These are phyloP conservation scores for Ophiosphaerella herpotricha DNA, from an alignment of 2,329 filamentous ascomycete species.

Conservation along the genomic window DNA sequence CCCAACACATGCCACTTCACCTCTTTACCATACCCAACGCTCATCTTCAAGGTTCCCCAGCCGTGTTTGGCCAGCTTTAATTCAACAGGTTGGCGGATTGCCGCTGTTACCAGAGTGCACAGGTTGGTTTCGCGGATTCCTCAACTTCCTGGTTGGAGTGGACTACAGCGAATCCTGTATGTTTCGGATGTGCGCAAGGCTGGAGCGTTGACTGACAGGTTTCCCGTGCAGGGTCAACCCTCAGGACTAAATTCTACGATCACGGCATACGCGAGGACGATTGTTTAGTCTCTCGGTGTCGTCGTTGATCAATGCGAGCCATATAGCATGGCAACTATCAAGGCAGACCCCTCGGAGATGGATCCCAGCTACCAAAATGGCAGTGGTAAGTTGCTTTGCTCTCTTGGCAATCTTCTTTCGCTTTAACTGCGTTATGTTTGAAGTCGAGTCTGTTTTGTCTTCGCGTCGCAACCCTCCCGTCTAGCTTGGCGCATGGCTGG, in stretches of 20 bases:
- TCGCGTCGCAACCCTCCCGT: slow-evolving; percentile 31
- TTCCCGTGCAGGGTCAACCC: slow-evolving; percentile 14
- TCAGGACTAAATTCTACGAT: slow-evolving; percentile 10
- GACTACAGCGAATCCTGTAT: slow-evolving; percentile 15
- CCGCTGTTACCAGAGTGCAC: not conserved
- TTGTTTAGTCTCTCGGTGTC: slow-evolving; percentile 16
- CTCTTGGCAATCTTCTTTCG: slow-evolving; percentile 22
- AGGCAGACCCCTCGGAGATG: slow-evolving; percentile 37
- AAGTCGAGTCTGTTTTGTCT: slow-evolving; percentile 39
- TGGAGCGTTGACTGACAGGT: slow-evolving; percentile 29
- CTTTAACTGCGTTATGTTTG: slow-evolving; percentile 38
- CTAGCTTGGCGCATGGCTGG: slow-evolving; percentile 21
- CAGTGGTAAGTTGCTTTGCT: slow-evolving; percentile 37
- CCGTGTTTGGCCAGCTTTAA: not conserved
- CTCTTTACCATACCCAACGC: not conserved
- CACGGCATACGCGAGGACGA: slow-evolving; percentile 9
- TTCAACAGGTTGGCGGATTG: not conserved
- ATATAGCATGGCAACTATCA: slow-evolving; percentile 43
- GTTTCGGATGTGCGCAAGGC: slow-evolving; percentile 31
- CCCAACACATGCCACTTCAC: slow-evolving; percentile 11
- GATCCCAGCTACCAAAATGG: slow-evolving; percentile 37
- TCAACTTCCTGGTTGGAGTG: not conserved
- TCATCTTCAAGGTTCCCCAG: not conserved
- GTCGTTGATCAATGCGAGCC: slow-evolving; percentile 33
- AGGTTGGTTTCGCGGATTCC: not conserved